Conservation (phyloP, 768 basidiomycete species). For the Boletus speciosus region DNA sequence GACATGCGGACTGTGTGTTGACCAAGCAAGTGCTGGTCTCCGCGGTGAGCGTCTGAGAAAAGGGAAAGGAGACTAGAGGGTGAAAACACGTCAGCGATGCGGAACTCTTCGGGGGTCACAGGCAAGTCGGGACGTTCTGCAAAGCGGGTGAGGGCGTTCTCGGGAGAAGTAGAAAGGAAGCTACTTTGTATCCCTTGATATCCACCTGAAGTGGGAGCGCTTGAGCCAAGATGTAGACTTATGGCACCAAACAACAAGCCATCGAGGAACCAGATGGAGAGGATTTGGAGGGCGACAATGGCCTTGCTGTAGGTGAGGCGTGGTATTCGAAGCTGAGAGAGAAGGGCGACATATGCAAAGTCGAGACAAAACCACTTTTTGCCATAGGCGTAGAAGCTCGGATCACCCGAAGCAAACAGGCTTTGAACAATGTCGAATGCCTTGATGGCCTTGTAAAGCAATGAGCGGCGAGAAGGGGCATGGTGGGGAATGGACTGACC, state of each 20-base stretch:
- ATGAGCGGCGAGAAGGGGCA: neutral
- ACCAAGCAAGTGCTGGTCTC: slow-evolving; percentile 67
- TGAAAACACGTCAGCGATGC: slow-evolving; percentile 47
- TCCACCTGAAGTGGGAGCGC: slow-evolving; percentile 3
- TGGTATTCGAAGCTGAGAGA: slow-evolving; percentile 69
- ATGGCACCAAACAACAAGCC: slow-evolving; percentile 72
- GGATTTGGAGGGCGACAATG: slow-evolving; percentile 59
- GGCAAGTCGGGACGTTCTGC: slow-evolving; percentile 36
- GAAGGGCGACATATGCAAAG: slow-evolving; percentile 52
- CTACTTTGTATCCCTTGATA: slow-evolving; percentile 33
- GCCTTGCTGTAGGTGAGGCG: slow-evolving; percentile 65
- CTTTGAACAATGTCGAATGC: slow-evolving; percentile 62
- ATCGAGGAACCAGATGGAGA: slow-evolving; percentile 58
- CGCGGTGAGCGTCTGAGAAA: slow-evolving; percentile 32
- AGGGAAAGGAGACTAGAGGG: slow-evolving; percentile 49
- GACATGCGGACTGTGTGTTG: slow-evolving; percentile 92
- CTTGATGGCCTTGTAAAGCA: slow-evolving; percentile 62
- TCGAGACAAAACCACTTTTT: slow-evolving; percentile 75
- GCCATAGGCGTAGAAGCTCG: slow-evolving; percentile 43
- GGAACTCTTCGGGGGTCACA: slow-evolving; percentile 44
- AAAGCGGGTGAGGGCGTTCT: slow-evolving; percentile 4
- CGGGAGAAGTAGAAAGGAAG: neutral
- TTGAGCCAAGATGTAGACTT: slow-evolving; percentile 48
- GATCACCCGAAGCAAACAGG: slow-evolving; percentile 44
- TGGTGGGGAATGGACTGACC: slow-evolving; percentile 37